Conservation (phyloP, 192 early-diverging fungal genomes). For the Podila epigama region DNA sequence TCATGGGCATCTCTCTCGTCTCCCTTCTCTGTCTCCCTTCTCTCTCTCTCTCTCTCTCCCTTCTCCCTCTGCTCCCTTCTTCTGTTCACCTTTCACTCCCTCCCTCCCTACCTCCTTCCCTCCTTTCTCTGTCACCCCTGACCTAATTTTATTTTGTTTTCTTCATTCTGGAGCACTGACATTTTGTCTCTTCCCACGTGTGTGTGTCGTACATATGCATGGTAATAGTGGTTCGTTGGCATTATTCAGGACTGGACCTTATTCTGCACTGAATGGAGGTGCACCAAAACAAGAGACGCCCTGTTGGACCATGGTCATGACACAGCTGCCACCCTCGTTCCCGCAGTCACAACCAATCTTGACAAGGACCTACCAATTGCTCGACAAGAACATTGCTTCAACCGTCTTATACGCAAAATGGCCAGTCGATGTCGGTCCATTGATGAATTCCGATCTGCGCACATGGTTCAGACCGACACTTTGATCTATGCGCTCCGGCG, state of each 20-base stretch:
- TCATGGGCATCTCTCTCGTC: neutral
- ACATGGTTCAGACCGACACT: conserved; percentile 22
- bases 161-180: neutral
- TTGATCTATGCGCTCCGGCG: conserved; percentile 29
- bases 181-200: too few relatives aligned
- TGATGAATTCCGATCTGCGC: conserved; percentile 24
- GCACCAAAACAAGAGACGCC: neutral
- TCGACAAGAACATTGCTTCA: conserved; percentile 37
- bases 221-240: conserved; percentile 22
- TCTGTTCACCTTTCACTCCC: neutral
- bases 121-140: neutral
- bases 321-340: too few relatives aligned
- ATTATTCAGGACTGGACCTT: conserved; percentile 32
- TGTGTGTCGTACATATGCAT: neutral
- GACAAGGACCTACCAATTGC: conserved; percentile 8
- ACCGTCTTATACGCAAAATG: conserved; percentile 27
- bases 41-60: neutral
- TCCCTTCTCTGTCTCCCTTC: neutral
- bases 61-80: neutral
- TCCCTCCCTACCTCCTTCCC: neutral
- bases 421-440: conserved; percentile 17
- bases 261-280: conserved; percentile 29
- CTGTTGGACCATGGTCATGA: neutral
- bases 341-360: neutral
- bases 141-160: neutral